A percentile compares a stretch with the other conserved stretches of the same genome.
Conservation (phyloP, 2,329 filamentous ascomycete genomes). For the Fusarium tuaranense region DNA sequence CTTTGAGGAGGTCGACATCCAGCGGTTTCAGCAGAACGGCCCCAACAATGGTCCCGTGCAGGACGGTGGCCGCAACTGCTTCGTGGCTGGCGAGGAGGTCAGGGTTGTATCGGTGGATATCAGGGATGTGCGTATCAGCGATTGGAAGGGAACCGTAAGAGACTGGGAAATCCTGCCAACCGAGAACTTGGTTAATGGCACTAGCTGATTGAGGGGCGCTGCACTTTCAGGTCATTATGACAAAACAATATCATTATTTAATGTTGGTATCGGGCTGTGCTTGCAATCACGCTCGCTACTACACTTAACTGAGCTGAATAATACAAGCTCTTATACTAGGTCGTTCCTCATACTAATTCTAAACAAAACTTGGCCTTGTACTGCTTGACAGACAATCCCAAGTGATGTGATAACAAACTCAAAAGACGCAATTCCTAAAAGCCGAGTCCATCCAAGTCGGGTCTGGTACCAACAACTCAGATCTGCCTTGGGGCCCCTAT, state of each 20-base stretch:
- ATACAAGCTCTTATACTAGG: neutral
- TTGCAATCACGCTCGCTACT: neutral
- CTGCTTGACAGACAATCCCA: neutral
- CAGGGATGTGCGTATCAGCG: conserved; percentile 86
- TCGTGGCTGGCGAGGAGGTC: conserved; percentile 85
- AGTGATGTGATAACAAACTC: neutral
- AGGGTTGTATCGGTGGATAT: conserved; percentile 89
- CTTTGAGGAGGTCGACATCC: conserved; percentile 69
- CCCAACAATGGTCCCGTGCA: conserved; percentile 52
- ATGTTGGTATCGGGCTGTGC: neutral
- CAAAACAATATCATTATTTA: conserved; percentile 12
- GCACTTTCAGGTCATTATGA: neutral
- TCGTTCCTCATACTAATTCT: neutral
- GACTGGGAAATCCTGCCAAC: conserved; percentile 73
- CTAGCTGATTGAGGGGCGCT: conserved; percentile 36
- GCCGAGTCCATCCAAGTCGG: neutral
- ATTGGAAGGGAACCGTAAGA: conserved; percentile 93
- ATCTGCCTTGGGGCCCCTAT: neutral
- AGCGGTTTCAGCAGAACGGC: conserved; percentile 51
- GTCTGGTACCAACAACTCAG: neutral
- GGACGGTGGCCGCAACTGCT: conserved; percentile 70
- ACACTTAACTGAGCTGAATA: neutral
- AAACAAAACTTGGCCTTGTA: neutral
- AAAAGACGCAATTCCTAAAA: conserved; percentile 3
- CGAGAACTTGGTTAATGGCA: conserved; percentile 55